phyloP scores from a whole-genome alignment of 2,329 filamentous ascomycete species.

The Bertia moriformis region DNA sequence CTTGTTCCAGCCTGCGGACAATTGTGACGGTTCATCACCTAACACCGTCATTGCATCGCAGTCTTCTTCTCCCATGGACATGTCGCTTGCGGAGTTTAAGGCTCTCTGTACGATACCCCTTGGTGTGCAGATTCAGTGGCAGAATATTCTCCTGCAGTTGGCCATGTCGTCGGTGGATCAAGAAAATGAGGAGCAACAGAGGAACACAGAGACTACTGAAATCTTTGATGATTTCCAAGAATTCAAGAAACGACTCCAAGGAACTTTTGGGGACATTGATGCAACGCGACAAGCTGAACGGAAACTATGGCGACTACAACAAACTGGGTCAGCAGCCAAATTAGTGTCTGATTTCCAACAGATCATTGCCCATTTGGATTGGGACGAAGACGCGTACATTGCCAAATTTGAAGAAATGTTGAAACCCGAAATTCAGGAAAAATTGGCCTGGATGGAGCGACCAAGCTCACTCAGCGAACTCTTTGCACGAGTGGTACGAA shows the following conservation, averaged over 20 bases:
- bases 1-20: constrained; percentile 13
- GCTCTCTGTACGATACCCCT: constrained; percentile 30
- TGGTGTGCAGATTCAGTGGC: constrained; percentile 34
- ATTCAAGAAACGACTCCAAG: background rate
- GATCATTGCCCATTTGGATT: background rate
- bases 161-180: constrained; percentile 30
- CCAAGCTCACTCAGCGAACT: background rate
- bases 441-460: background rate
- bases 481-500: background rate
- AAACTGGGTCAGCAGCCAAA: background rate
- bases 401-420: background rate
- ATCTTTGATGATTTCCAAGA: background rate
- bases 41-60: constrained; percentile 39
- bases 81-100: constrained; percentile 38
- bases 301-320: background rate
- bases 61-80: constrained; percentile 24
- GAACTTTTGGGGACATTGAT: background rate
- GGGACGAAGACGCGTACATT: background rate
- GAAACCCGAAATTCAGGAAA: background rate
- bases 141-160: constrained; percentile 37
- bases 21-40: constrained; percentile 13
- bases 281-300: background rate
- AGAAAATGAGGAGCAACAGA: constrained; percentile 30
- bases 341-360: background rate
- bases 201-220: no score